Percentiles rank a stretch among this genome's conserved stretches.
These are phyloP conservation scores for Akebia trifoliata DNA, from an alignment of 164 flowering plant species.

Conservation along the genomic window DNA sequence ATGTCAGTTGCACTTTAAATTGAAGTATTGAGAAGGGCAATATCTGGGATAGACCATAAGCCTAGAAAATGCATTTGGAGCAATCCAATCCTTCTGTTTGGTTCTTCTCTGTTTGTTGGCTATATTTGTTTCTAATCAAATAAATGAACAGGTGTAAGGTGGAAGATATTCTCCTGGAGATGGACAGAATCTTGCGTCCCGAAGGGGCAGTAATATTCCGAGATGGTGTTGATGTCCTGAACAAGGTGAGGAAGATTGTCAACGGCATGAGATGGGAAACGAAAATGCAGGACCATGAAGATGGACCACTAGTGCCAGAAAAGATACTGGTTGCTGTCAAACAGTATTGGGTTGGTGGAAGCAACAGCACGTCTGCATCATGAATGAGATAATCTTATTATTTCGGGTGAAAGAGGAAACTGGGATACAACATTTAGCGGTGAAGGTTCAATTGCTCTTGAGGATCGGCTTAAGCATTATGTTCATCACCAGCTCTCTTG, in stretches of 20 bases:
- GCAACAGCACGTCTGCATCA: slow-evolving; percentile 39
- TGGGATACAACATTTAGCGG: background rate
- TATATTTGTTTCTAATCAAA: slow-evolving; percentile 2
- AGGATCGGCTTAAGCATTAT: background rate
- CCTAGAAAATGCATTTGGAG: no score
- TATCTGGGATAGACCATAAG: no score
- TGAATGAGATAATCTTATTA: slow-evolving; percentile 1
- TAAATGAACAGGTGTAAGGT: slow-evolving; percentile 47
- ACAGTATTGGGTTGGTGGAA: slow-evolving; percentile 62
- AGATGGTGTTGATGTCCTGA: slow-evolving; percentile 61
- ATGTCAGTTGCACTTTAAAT: no score
- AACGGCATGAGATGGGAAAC: slow-evolving; percentile 70
- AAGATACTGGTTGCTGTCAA: slow-evolving; percentile 68
- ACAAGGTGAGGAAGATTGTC: slow-evolving; percentile 52
- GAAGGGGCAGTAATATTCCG: slow-evolving; percentile 73
- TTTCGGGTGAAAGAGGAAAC: background rate
- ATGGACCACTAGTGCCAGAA: slow-evolving; percentile 70
- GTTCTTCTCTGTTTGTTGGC: background rate
- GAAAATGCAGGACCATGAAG: slow-evolving; percentile 72
- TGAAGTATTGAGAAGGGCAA: no score
- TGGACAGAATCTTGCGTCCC: slow-evolving; percentile 80
- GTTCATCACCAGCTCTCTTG: background rate
- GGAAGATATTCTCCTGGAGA: slow-evolving; percentile 78
- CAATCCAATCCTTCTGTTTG: no score
- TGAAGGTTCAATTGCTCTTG: background rate